Evolutionary conservation across 2,329 filamentous ascomycete species (phyloP).

Genomic region (Ophiostoma australiae): DNA sequence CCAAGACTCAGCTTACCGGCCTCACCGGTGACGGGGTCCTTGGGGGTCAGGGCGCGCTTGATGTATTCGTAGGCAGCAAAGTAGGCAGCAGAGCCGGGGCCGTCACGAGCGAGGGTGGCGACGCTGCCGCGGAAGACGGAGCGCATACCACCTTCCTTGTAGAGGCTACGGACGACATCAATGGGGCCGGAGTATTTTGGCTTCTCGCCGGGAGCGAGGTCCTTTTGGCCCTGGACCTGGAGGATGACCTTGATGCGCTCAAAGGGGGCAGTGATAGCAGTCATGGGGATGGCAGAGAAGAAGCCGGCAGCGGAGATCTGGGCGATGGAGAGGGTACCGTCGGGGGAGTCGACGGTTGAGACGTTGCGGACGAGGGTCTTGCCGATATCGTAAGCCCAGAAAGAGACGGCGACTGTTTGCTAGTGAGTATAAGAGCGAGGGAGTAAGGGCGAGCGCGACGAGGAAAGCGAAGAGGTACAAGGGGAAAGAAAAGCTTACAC

Average conservation of each 20-base stretch:
- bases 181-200: conserved; percentile 81
- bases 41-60: conserved; percentile 80
- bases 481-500: conserved; percentile 61
- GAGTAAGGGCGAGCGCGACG: neutral
- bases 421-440: neutral
- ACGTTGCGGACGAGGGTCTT: conserved; percentile 75
- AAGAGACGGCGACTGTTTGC: conserved; percentile 58
- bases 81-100: conserved; percentile 88
- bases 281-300: conserved; percentile 97
- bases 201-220: conserved; percentile 80
- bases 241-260: conserved; percentile 98
- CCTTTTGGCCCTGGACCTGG: conserved; percentile 91
- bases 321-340: conserved; percentile 70
- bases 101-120: conserved; percentile 90
- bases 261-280: conserved; percentile 95
- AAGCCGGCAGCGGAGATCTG: conserved; percentile 92
- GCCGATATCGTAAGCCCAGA: conserved; percentile 91
- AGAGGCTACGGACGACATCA: conserved; percentile 90
- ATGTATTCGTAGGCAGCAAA: conserved; percentile 97
- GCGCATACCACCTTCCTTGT: conserved; percentile 81
- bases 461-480: neutral
- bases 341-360: conserved; percentile 60
- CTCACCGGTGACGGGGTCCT: conserved; percentile 63
- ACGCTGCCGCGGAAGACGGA: conserved; percentile 87
- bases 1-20: conserved; percentile 72